These are phyloP conservation scores for Suhomyces canberraensis DNA, from an alignment of 805 yeast genomes.

Conservation along the genomic window DNA sequence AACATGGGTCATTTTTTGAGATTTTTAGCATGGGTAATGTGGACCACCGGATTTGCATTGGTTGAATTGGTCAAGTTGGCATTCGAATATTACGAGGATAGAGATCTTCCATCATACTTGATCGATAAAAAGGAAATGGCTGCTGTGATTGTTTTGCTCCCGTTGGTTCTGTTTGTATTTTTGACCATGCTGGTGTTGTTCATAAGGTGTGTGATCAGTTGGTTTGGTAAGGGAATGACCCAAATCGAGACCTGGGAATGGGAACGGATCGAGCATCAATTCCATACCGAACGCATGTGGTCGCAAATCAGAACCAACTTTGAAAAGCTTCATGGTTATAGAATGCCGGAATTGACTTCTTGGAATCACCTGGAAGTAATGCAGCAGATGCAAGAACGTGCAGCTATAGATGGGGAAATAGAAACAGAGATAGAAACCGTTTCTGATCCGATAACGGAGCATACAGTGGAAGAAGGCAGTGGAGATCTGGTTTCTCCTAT, in stretches of 20 bases:
- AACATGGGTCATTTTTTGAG: slow-evolving; percentile 80
- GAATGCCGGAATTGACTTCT: slow-evolving; percentile 44
- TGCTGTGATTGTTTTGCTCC: slow-evolving; percentile 51
- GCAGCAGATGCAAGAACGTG: slow-evolving; percentile 12
- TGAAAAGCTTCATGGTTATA: slow-evolving; percentile 34
- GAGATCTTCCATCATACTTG: slow-evolving; percentile 55
- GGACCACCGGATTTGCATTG: slow-evolving; percentile 48
- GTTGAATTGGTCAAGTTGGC: slow-evolving; percentile 41
- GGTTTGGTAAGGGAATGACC: slow-evolving; percentile 65
- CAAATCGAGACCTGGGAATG: slow-evolving; percentile 92
- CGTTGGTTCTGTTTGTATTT: slow-evolving; percentile 57
- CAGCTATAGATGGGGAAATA: slow-evolving; percentile 2
- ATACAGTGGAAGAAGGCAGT: neutral
- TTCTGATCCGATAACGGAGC: neutral
- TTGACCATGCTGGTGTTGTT: slow-evolving; percentile 58
- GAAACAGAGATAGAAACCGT: neutral
- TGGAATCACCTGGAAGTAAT: slow-evolving; percentile 35
- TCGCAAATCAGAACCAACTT: slow-evolving; percentile 44
- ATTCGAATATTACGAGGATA: slow-evolving; percentile 41
- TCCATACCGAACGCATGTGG: slow-evolving; percentile 55
- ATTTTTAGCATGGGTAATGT: slow-evolving; percentile 64
- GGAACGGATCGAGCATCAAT: slow-evolving; percentile 73
- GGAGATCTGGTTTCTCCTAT: slow-evolving; percentile 3
- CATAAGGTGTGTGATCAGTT: slow-evolving; percentile 56
- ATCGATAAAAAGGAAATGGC: slow-evolving; percentile 50